Evolutionary conservation across 768 basidiomycete species (phyloP), one percentile per base, ranked within the genome.

Genomic region (Mycena metata): DNA sequence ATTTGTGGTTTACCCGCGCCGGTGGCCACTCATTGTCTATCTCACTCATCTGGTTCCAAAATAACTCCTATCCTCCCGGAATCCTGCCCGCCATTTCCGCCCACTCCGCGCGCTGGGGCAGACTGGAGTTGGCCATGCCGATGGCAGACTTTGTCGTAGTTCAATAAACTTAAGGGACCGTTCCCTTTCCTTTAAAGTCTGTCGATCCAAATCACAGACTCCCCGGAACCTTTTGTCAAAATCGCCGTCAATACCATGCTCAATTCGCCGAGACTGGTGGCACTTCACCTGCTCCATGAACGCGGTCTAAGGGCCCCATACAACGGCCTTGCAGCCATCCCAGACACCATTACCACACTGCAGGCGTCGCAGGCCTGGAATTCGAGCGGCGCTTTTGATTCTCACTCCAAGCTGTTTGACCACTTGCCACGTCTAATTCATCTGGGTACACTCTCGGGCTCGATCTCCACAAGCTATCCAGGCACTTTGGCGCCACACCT

Each of bases 141-240:
- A 45, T 16, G 21, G 16, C 11, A 6, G 62, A 55, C 33, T 47
- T 64, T n/a, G 0, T 24, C 19, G 33, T n/a, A 23, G 3, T 54
- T 64, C n/a, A 35, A 56, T 16, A 6, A 30, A 21, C 16, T 35
- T 13, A 8, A 19, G 1, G 62, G 62, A 3, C 62, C 62, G 4
- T 56, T 64, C 21, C 62, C 62, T 5, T 41, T 24, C 3, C 54
- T 64, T 5, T 17, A 23, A 19, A 52, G 23, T 12, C 50, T 62
- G 3, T 26, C 24, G 17, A 41, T 62, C 19, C 49, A 33, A 15
- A 19, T 62, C 2, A 51, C 49, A 12, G 39, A 62, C 85, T 21
- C 24, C 13, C 7, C 6, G 12, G 12, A 3, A 19, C 30, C 49
- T 1, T 30, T 24, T 24, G 23, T 30, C 5, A 15, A 21, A 13